Conservation (phyloP, 2,329 filamentous ascomycete genomes). For the Clonostachys solani region DNA sequence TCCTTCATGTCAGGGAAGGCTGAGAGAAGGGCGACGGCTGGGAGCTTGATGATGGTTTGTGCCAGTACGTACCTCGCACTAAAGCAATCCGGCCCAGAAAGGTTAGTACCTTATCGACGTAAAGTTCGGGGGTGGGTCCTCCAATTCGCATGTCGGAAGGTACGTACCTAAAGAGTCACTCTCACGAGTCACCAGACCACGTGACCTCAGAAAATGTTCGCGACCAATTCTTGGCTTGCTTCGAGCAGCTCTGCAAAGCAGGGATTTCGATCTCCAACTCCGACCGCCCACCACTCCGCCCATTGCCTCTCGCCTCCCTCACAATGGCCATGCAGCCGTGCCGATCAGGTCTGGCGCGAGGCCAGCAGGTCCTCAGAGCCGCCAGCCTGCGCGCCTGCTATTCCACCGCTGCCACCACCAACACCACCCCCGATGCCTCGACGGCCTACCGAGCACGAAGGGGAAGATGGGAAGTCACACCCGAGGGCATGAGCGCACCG, state of each 20-base stretch:
- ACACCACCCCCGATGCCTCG: background rate
- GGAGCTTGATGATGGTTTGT: no score
- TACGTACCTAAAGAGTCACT: background rate
- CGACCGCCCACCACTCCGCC: background rate
- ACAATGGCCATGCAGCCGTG: constrained; percentile 26
- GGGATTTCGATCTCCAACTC: background rate
- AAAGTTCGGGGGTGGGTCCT: background rate
- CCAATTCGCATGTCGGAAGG: background rate
- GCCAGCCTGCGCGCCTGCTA: constrained; percentile 18
- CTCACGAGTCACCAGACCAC: constrained; percentile 5
- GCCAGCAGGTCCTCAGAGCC: constrained; percentile 12
- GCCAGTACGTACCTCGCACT: no score
- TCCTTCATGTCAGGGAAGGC: no score
- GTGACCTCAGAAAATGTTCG: constrained; percentile 26
- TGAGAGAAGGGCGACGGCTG: no score
- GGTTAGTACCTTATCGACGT: no score
- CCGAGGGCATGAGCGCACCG: constrained; percentile 64
- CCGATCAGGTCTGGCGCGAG: constrained; percentile 19
- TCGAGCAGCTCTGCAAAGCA: background rate
- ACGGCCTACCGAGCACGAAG: constrained; percentile 23
- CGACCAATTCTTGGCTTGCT: constrained; percentile 3
- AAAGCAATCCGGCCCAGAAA: no score
- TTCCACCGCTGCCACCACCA: constrained; percentile 14
- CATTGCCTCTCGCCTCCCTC: background rate
- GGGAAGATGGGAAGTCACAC: constrained; percentile 60